Evolutionary conservation across 257 asterid genomes (phyloP), one percentile per base, ranked within the genome.

Genomic region (Solanum tarijense): DNA sequence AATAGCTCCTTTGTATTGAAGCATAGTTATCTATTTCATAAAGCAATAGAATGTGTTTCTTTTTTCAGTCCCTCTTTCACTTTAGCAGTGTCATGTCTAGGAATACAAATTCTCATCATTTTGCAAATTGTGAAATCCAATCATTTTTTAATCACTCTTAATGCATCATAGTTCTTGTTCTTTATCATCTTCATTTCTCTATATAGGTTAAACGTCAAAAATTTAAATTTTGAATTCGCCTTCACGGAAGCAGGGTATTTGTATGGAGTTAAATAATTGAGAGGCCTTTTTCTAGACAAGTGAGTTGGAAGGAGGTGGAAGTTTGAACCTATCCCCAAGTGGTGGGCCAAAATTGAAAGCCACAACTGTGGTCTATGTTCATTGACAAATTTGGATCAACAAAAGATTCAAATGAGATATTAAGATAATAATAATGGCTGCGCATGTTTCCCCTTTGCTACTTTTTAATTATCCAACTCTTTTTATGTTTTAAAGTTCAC

Each of bases 311-410:
- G 14, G 65, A 41, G 84, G 62, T 78, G 36, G 27, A 81, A 29
- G 18, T 81, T 81, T 81, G 41, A 9, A 46, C 41, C 11, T 27
- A 16, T 46, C 16, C 69, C 18, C 2, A 81, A 46, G 68, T 29
- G 69, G 69, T 29, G 85, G 85, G 27, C 85, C 68, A 81, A 81
- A 46, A 27, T 16, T 1, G 5, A 18, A 46, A 29, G 85, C 68
- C 27, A 29, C 10, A 46, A 18, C 39, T 21, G 83, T 75, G 84
- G 85, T 79, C 66, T 79, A 78, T 78, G 84, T 41, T 78, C 60
- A 78, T 13, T 7, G 13, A 76, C 35, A 39, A 27, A 43, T 14
- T 25, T 79, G 39, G 27, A 43, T 79, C 39, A 43, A 16, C 85
- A 76, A 79, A 79, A 58, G 66, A 58, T 21, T 58, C 66, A 58